Base-by-base conservation (phyloP, 31 red algal genomes). In the Bonnemaisonia californica region DNA sequence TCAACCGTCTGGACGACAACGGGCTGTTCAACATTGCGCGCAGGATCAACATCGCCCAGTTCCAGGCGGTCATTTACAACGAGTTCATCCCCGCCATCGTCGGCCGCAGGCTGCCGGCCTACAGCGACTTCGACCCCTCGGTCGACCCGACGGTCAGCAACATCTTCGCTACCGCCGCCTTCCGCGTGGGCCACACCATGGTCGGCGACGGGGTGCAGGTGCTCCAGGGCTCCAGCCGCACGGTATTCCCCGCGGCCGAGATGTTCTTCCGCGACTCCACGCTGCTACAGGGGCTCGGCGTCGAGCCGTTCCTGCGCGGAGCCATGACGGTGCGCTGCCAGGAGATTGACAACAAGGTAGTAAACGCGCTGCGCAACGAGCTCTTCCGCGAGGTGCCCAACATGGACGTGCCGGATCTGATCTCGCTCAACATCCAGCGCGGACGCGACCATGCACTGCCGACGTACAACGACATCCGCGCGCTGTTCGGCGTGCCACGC, bases 101-200 rank as follows among this genome's bases (percentile, higher is more conserved):
- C 57, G 87, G 87, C 12, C 41, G 57, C 23, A 21, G 2, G 28
- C 27, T 92, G 2, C 55, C 76, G 3, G 30, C 48, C 16, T 92
- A 92, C 65, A 70, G 23, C 2, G 82, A 75, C 38, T 92, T 66
- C 56, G 28, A 73, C 26, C 32, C 11, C 3, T 11, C 47, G 24
- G 74, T 77, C 1, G 60, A 86, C 41, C 89, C 89, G 0, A 83
- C 89, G 11, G 47, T 92, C 38, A 81, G 74, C 33, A 40, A 62
- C 8, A 33, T 83, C 3, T 94, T 94, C 74, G 39, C 74, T 38
- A 76, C 79, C 12, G 91, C 91, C 12, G 91, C 84, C 7, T 83
- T 84, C 57, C 91, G 91, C 38, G 19, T 94, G 5, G 91, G 91
- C 34, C 91, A 94, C 57, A 88, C 91, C 7, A 76, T 88, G 83